phyloP scores from a whole-genome alignment of 306 rosid genomes.

The Prunus mume region DNA sequence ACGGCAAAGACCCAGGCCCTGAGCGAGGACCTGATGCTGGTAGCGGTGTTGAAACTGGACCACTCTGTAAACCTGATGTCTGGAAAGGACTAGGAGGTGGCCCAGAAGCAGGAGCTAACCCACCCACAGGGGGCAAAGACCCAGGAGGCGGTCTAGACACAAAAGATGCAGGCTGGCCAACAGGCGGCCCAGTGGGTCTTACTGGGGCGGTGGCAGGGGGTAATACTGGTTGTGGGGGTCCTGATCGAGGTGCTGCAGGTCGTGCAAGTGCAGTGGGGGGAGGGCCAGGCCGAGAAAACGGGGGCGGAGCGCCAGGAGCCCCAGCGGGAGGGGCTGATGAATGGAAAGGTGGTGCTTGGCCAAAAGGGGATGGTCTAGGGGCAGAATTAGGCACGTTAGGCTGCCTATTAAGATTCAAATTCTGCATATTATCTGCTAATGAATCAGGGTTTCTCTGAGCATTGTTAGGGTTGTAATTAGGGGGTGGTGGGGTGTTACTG shows the following conservation, averaged over 20 bases:
- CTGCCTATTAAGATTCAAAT: slow-evolving; percentile 61
- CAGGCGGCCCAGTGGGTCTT: slow-evolving; percentile 46
- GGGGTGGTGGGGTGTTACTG: slow-evolving; percentile 42
- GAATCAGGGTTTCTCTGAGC: slow-evolving; percentile 45
- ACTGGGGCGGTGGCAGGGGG: slow-evolving; percentile 34
- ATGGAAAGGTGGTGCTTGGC: slow-evolving; percentile 58
- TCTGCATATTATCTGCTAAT: slow-evolving; percentile 56
- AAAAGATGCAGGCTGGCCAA: slow-evolving; percentile 42
- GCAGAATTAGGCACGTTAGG: slow-evolving; percentile 60
- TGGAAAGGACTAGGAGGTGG: slow-evolving; percentile 46
- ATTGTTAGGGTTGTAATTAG: slow-evolving; percentile 61
- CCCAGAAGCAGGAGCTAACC: slow-evolving; percentile 39
- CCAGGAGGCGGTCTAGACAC: slow-evolving; percentile 55
- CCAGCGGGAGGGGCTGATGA: slow-evolving; percentile 48
- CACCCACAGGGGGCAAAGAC: slow-evolving; percentile 37
- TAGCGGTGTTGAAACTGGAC: slow-evolving; percentile 35
- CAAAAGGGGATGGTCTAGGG: slow-evolving; percentile 72
- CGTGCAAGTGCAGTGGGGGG: slow-evolving; percentile 53
- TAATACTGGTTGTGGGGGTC: slow-evolving; percentile 42
- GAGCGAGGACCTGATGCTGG: slow-evolving; percentile 46
- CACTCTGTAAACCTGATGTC: slow-evolving; percentile 27
- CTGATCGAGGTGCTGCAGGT: slow-evolving; percentile 51
- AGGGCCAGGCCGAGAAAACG: slow-evolving; percentile 70
- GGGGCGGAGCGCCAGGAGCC: slow-evolving; percentile 43
- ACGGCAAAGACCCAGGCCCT: slow-evolving; percentile 41